Percentiles rank a stretch among this genome's conserved stretches.
Evolutionary conservation across 129 eudicot genomes (phyloP).

Genomic region (Arctium lappa): DNA sequence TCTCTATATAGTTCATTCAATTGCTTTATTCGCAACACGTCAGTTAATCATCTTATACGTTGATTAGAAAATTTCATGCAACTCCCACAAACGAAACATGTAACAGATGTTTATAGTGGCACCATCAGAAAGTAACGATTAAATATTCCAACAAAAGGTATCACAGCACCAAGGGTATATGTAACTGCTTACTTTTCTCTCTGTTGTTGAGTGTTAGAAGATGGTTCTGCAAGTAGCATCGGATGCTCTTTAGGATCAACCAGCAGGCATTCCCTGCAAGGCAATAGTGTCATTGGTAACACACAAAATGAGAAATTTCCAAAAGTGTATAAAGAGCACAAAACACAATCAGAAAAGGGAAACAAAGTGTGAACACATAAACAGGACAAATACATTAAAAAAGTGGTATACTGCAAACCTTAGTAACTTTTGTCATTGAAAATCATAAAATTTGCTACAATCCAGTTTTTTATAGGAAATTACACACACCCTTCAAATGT

Average conservation of each 20-base stretch:
- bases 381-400: not conserved
- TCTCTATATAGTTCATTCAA: not conserved
- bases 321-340: not conserved
- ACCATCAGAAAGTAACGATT: not conserved
- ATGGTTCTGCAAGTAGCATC: constrained; percentile 93
- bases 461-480: not conserved
- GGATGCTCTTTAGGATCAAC: constrained; percentile 99
- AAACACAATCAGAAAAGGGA: not conserved
- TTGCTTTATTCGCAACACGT: not conserved
- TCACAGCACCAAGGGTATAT: constrained; percentile 6
- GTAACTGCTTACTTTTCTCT: constrained; percentile 81
- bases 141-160: not conserved
- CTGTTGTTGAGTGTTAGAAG: constrained; percentile 82
- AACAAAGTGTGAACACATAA: not conserved
- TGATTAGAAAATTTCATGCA: constrained; percentile 1
- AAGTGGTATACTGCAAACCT: not conserved
- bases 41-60: not conserved
- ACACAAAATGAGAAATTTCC: constrained; percentile 2
- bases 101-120: constrained; percentile 4
- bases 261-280: constrained; percentile 75
- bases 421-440: not conserved
- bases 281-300: constrained; percentile 2
- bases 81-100: not conserved
- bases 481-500: not conserved
- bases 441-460: not conserved